These are phyloP conservation scores for Anacardium occidentale DNA, from an alignment of 345 rosid species.

Conservation along the genomic window DNA sequence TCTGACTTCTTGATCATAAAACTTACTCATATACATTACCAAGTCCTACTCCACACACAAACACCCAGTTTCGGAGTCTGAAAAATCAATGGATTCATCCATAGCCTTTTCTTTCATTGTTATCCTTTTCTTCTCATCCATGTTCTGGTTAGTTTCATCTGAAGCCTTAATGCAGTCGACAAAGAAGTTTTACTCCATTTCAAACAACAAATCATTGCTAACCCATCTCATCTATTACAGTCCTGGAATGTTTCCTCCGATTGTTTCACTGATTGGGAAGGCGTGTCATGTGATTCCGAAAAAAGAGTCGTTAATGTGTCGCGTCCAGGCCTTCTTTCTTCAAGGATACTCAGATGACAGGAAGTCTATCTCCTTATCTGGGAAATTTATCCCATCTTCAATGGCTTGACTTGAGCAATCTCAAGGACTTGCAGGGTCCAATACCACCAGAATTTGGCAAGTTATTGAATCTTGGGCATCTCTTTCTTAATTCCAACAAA, in stretches of 20 bases:
- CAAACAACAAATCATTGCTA: conserved; percentile 45
- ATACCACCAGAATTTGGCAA: conserved; percentile 46
- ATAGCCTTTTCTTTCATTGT: conserved; percentile 7
- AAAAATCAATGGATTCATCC: conserved; percentile 28
- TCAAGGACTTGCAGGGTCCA: conserved; percentile 47
- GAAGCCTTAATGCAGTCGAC: conserved; percentile 34
- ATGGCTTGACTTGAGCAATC: conserved; percentile 49
- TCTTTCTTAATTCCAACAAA: conserved; percentile 53
- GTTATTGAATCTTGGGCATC: conserved; percentile 28
- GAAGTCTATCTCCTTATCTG: conserved; percentile 48
- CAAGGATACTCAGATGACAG: conserved; percentile 47
- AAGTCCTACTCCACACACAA: no score
- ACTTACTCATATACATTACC: no score
- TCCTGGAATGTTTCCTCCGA: conserved; percentile 47
- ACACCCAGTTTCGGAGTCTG: no score
- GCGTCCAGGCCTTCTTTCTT: conserved; percentile 36
- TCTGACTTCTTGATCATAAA: no score
- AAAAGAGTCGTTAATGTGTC: conserved; percentile 51
- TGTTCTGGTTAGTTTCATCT: conserved; percentile 7
- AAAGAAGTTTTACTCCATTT: conserved; percentile 50
- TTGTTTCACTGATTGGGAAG: conserved; percentile 60
- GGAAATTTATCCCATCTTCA: conserved; percentile 48
- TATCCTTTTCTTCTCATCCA: conserved; percentile 9
- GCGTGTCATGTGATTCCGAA: conserved; percentile 40
- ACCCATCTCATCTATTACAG: conserved; percentile 46